These are phyloP conservation scores for Suillus alpinus DNA, from an alignment of 768 basidiomycete species.

Conservation along the genomic window DNA sequence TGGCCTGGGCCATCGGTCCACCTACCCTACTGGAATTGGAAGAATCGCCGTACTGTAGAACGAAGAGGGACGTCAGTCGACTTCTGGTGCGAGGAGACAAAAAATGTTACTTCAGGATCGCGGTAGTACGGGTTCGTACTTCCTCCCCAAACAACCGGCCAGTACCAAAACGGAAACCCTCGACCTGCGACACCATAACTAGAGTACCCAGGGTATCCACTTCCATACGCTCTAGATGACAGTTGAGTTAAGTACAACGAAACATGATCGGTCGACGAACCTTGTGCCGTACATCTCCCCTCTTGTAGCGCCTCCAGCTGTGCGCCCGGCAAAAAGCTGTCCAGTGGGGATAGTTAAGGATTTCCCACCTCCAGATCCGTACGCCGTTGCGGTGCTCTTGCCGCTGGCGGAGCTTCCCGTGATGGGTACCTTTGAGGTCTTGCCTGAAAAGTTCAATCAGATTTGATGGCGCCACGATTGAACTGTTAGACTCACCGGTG, in stretches of 20 bases:
- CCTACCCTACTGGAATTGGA: slow-evolving; percentile 49
- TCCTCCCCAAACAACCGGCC: slow-evolving; percentile 56
- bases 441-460: not conserved
- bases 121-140: slow-evolving; percentile 32
- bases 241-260: not conserved
- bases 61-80: slow-evolving; percentile 13
- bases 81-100: not conserved
- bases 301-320: slow-evolving; percentile 52
- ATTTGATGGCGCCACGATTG: not conserved
- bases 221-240: slow-evolving; percentile 49
- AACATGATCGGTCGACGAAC: slow-evolving; percentile 26
- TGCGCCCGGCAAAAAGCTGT: slow-evolving; percentile 45
- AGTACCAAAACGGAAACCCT: slow-evolving; percentile 64
- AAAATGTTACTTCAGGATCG: slow-evolving; percentile 39
- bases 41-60: slow-evolving; percentile 42
- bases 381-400: slow-evolving; percentile 27
- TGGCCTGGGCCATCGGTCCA: slow-evolving; percentile 38
- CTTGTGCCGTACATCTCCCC: slow-evolving; percentile 40
- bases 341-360: slow-evolving; percentile 39
- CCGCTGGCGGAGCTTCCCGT: slow-evolving; percentile 19
- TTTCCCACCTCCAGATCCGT: slow-evolving; percentile 32
- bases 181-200: slow-evolving; percentile 46
- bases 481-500: not conserved
- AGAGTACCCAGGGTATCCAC: slow-evolving; percentile 55
- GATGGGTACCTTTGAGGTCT: slow-evolving; percentile 18